These are phyloP conservation scores for Chondrostereum purpureum DNA, from an alignment of 1,284 basidiomycete species.

Conservation along the genomic window DNA sequence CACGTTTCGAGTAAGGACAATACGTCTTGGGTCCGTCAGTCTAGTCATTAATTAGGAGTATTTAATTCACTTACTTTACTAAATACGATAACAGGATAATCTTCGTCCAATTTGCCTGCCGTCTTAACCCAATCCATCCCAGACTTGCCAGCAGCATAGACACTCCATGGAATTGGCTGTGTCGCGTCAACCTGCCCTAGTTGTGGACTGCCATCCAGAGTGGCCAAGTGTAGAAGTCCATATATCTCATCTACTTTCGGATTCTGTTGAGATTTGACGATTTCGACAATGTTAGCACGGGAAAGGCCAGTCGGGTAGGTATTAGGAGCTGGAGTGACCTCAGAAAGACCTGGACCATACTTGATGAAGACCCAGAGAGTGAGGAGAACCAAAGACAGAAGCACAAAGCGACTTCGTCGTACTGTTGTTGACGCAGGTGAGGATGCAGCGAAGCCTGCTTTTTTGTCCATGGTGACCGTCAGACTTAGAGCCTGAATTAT, in stretches of 20 bases:
- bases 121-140: constrained; percentile 44
- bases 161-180: constrained; percentile 38
- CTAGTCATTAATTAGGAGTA: too few species aligned
- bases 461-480: constrained; percentile 2
- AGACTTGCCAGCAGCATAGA: constrained; percentile 43
- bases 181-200: constrained; percentile 36
- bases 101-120: constrained; percentile 34
- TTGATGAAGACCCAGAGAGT: background rate
- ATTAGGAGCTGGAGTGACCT: background rate
- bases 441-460: background rate
- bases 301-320: constrained; percentile 18
- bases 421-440: background rate
- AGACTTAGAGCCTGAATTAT: too few species aligned
- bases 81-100: constrained; percentile 69
- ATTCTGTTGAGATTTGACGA: constrained; percentile 17
- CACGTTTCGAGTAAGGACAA: constrained; percentile 56
- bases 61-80: constrained; percentile 55
- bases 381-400: background rate
- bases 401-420: constrained; percentile 4
- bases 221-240: constrained; percentile 58
- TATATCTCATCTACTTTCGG: constrained; percentile 49
- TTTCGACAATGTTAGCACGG: constrained; percentile 32
- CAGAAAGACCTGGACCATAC: background rate
- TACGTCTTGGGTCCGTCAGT: background rate
- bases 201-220: constrained; percentile 36